Evolutionary conservation across 1,284 basidiomycete species (phyloP), one percentile per base, ranked within the genome.

Genomic region (Ganoderma lingzhi): DNA sequence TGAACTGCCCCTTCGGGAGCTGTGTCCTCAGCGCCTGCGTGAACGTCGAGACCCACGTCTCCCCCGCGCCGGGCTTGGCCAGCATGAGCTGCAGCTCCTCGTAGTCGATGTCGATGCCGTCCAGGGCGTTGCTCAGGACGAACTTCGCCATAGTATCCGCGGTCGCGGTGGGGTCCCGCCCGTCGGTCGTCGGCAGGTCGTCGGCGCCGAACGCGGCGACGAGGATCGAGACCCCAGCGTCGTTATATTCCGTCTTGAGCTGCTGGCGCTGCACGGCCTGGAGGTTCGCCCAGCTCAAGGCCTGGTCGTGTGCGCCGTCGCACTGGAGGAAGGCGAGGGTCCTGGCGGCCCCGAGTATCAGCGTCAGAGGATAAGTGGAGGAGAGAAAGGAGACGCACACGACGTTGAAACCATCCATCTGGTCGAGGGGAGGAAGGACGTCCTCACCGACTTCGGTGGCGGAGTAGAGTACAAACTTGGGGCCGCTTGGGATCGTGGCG

Each of bases 31-130:
- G 44, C 28, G 53, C 55, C 62, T 60, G 66, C 5, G 62, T 63
- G 56, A 68, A 68, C 2, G 78, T 78, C 51, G 81, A 79, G 0
- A 86, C 69, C 83, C 83, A 83, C 51, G 77, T 59, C 77, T 83
- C 81, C 15, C 37, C 41, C 5, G 48, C 39, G 45, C 48, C 39
- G 19, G 42, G 35, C 48, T 55, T 45, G 51, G 35, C 15, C 28
- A 9, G 45, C 37, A 66, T 39, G 35, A 61, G 58, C 32, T 60
- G 30, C 42, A 66, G 12, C 58, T 66, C 86, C 77, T 88, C 87
- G 62, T 85, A 89, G 75, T 89, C 87, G 45, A 90, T 82, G 66
- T 90, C 88, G 45, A 89, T 78, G 45, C 88, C 89, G 72, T 90
- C 84, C 19, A 90, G 75, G 35, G 82, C 32, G 60, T 67, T 70